Evolutionary conservation across 2,329 filamentous ascomycete species (phyloP).

Genomic region (Tolypocladium album): DNA sequence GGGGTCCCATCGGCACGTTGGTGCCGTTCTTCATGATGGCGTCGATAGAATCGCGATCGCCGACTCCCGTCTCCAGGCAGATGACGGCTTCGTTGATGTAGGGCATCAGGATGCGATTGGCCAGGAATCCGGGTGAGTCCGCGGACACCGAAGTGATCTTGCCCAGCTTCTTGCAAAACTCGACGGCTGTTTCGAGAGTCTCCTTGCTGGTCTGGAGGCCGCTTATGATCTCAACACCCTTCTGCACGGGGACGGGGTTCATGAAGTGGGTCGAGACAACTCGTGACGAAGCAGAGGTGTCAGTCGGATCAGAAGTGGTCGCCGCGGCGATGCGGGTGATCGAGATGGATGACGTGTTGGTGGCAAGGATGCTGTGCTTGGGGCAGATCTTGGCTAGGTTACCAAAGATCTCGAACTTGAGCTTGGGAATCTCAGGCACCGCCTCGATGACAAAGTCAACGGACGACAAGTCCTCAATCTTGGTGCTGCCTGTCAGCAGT

Average conservation of each 20-base stretch:
- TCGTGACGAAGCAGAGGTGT: conserved; percentile 71
- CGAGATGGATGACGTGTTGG: conserved; percentile 97
- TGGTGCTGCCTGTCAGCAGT: conserved; percentile 58
- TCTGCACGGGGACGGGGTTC: conserved; percentile 96
- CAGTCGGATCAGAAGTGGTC: conserved; percentile 65
- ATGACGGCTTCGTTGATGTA: conserved; percentile 99
- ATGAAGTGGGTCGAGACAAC: conserved; percentile 98
- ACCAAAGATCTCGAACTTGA: conserved; percentile 83
- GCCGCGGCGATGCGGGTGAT: conserved; percentile 93
- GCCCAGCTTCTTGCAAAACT: conserved; percentile 84
- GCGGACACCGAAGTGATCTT: conserved; percentile 82
- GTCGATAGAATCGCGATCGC: conserved; percentile 84
- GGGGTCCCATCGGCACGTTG: conserved; percentile 94
- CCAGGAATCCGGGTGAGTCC: conserved; percentile 87
- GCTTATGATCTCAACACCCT: conserved; percentile 94
- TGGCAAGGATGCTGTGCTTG: conserved; percentile 80
- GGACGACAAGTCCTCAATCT: conserved; percentile 65
- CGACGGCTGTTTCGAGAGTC: conserved; percentile 73
- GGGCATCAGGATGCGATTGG: conserved; percentile 95
- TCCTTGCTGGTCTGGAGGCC: conserved; percentile 80
- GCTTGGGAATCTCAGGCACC: conserved; percentile 78
- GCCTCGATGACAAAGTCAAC: conserved; percentile 98
- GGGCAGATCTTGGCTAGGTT: conserved; percentile 73
- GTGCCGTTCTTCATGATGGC: conserved; percentile 99
- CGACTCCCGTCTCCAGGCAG: conserved; percentile 88